These are phyloP conservation scores for Jaapia argillacea DNA, from an alignment of 768 basidiomycete species.

Conservation along the genomic window DNA sequence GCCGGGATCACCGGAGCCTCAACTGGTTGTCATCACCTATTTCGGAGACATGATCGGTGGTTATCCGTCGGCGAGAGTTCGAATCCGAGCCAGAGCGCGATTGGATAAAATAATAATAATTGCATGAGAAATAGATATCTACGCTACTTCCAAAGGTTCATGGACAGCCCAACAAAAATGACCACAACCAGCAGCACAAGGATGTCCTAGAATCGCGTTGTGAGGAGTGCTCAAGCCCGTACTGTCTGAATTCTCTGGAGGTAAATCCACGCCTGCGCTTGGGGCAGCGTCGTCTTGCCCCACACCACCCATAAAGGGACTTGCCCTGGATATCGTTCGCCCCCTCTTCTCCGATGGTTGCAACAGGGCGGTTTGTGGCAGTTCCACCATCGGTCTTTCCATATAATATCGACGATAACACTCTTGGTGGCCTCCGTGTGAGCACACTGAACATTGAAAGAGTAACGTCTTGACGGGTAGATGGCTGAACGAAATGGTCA, in stretches of 20 bases:
- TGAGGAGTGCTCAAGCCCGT: slow-evolving; percentile 1
- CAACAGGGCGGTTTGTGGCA: slow-evolving; percentile 22
- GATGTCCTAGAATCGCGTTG: slow-evolving; percentile 36
- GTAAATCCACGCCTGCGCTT: slow-evolving; percentile 8
- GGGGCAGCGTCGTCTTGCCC: background rate
- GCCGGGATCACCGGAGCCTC: too few species aligned
- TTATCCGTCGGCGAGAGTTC: too few species aligned
- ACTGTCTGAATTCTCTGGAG: slow-evolving; percentile 6
- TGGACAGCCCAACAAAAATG: slow-evolving; percentile 67
- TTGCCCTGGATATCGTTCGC: slow-evolving; percentile 6
- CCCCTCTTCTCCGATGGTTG: slow-evolving; percentile 12
- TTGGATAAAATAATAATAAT: too few species aligned
- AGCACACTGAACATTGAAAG: slow-evolving; percentile 68
- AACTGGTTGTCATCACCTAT: too few species aligned
- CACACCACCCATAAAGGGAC: background rate
- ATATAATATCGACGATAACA: slow-evolving; percentile 68
- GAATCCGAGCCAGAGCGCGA: too few species aligned
- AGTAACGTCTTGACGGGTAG: slow-evolving; percentile 64
- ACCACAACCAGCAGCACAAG: slow-evolving; percentile 75
- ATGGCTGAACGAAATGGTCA: slow-evolving; percentile 34
- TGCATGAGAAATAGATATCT: too few species aligned
- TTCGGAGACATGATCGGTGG: too few species aligned
- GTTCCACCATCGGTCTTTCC: slow-evolving; percentile 42
- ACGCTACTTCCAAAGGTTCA: slow-evolving; percentile 4
- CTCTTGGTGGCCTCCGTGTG: slow-evolving; percentile 73